These are phyloP conservation scores for Abrus pulchellus DNA, from an alignment of 306 rosid species.

Conservation along the genomic window DNA sequence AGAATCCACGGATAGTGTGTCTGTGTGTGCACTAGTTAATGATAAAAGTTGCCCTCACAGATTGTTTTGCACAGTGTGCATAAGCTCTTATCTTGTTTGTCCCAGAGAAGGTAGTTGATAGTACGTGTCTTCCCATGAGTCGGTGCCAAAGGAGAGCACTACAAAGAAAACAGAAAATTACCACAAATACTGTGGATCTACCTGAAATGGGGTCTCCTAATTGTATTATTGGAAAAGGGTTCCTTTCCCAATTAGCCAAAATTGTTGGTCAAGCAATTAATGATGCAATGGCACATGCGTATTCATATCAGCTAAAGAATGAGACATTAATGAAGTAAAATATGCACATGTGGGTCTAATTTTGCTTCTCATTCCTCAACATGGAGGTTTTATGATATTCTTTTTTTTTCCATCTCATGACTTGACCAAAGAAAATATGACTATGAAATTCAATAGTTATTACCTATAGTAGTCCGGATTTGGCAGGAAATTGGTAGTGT, in stretches of 20 bases:
- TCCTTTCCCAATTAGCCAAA: not conserved
- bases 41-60: constrained; percentile 59
- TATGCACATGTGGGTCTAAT: not conserved
- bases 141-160: constrained; percentile 97
- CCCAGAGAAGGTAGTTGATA: constrained; percentile 72
- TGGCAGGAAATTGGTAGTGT: constrained; percentile 71
- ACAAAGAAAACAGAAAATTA: constrained; percentile 32
- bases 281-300: constrained; percentile 15
- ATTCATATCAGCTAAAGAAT: constrained; percentile 28
- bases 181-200: constrained; percentile 16
- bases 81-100: constrained; percentile 78
- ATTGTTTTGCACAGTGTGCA: constrained; percentile 89
- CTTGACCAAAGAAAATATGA: not conserved
- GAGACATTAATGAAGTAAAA: not conserved
- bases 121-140: constrained; percentile 82
- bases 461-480: constrained; percentile 86
- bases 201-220: not conserved
- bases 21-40: not conserved
- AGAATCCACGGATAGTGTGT: not conserved
- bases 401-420: constrained; percentile 20
- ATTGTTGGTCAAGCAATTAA: not conserved
- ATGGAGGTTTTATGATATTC: not conserved
- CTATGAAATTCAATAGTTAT: not conserved
- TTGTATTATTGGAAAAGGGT: constrained; percentile 24
- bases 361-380: not conserved